A percentile compares a stretch with the other conserved stretches of the same genome.
Evolutionary conservation across 768 basidiomycete species (phyloP).

Genomic region (Trametes meyenii): DNA sequence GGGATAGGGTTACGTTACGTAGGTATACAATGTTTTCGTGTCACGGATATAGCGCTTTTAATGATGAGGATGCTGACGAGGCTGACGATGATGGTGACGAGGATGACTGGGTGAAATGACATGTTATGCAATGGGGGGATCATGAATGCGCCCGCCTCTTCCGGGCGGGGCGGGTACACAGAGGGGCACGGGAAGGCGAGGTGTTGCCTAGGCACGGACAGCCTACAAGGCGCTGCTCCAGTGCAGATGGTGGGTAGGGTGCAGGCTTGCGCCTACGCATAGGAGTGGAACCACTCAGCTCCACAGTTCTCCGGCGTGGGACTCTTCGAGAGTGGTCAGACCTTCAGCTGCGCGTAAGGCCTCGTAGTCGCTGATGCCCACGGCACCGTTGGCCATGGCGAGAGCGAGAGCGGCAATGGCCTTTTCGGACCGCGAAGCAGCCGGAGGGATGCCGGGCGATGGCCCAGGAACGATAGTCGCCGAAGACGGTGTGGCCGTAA

Average conservation of each 20-base stretch:
- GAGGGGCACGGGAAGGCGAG: neutral
- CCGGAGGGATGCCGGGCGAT: conserved; percentile 22
- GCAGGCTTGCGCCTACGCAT: conserved; percentile 2
- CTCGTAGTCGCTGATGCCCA: conserved; percentile 58
- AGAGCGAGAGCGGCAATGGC: conserved; percentile 60
- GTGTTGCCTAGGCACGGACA: neutral
- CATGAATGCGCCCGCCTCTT: conserved; percentile 8
- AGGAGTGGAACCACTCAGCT: conserved; percentile 32
- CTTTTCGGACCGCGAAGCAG: conserved; percentile 56
- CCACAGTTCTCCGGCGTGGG: conserved; percentile 64
- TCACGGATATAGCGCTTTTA: conserved; percentile 24
- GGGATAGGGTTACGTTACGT: conserved; percentile 7
- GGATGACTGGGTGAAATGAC: neutral
- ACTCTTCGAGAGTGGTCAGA: conserved; percentile 39
- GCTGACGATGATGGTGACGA: neutral
- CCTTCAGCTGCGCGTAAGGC: conserved; percentile 46
- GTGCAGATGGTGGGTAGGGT: neutral
- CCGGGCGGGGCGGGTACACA: conserved; percentile 5
- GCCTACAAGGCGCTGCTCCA: neutral
- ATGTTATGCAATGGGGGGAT: conserved; percentile 8
- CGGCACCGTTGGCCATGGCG: conserved; percentile 67
- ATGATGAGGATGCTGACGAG: conserved; percentile 1
- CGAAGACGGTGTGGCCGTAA: neutral
- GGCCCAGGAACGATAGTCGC: neutral
- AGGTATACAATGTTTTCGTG: conserved; percentile 19